Percentiles rank a stretch among this genome's conserved stretches.
phyloP scores from a whole-genome alignment of 176 grass and related monocot genomes.

The Musa acuminata region DNA sequence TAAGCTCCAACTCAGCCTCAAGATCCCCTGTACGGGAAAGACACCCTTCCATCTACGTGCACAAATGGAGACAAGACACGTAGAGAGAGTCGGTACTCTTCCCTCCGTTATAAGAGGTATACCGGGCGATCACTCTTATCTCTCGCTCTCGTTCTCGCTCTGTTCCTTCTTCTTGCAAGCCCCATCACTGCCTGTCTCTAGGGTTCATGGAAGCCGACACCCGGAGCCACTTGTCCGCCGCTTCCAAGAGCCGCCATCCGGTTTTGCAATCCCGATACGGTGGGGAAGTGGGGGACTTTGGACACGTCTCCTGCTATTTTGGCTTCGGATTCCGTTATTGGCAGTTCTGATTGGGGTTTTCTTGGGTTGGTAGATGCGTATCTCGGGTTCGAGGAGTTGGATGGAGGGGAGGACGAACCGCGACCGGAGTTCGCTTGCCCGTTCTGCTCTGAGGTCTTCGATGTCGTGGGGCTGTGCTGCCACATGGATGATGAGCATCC shows the following conservation, averaged over 20 bases:
- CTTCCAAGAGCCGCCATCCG: background rate
- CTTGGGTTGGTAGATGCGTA: background rate
- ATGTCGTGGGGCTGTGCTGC: constrained; percentile 10
- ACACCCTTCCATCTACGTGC: too few relatives aligned
- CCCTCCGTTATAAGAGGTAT: too few relatives aligned
- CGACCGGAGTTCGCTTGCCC: constrained; percentile 5
- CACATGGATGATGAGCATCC: constrained; percentile 14
- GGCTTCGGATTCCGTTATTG: background rate
- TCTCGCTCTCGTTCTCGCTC: too few relatives aligned
- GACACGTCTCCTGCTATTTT: background rate
- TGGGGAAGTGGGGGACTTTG: background rate
- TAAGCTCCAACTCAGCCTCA: too few relatives aligned
- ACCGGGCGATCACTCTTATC: too few relatives aligned
- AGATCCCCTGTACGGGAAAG: too few relatives aligned
- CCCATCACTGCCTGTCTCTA: too few relatives aligned
- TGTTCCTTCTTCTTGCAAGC: too few relatives aligned
- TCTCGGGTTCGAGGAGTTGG: constrained; percentile 4
- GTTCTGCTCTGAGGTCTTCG: constrained; percentile 6
- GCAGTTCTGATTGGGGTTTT: too few relatives aligned
- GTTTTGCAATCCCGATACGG: background rate
- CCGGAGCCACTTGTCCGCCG: background rate
- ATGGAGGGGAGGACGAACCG: background rate
- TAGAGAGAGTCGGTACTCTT: too few relatives aligned
- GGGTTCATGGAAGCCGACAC: background rate
- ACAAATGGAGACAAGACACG: too few relatives aligned